Evolutionary conservation across 2,329 filamentous ascomycete species (phyloP).

Genomic region (Talaromyces sp.): DNA sequence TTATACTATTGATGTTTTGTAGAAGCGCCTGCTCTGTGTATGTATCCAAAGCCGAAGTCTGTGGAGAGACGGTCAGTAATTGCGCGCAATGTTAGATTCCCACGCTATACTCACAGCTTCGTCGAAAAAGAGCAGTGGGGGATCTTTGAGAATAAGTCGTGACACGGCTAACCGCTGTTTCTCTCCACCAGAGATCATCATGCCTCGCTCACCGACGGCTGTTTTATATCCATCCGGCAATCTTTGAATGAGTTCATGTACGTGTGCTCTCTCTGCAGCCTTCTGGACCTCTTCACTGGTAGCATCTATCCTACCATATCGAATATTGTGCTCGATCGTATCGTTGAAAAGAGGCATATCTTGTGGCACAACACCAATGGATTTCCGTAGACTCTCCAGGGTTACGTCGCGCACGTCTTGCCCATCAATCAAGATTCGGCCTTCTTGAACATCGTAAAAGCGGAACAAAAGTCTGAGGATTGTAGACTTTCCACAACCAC

Average conservation of each 20-base stretch:
- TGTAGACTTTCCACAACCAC: slow-evolving; percentile 93
- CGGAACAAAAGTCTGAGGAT: slow-evolving; percentile 87
- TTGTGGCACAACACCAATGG: slow-evolving; percentile 94
- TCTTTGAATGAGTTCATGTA: slow-evolving; percentile 75
- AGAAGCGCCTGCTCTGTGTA: slow-evolving; percentile 89
- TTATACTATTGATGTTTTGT: slow-evolving; percentile 86
- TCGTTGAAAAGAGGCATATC: slow-evolving; percentile 97
- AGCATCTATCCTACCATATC: slow-evolving; percentile 80
- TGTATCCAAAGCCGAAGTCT: slow-evolving; percentile 84
- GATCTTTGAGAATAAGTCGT: slow-evolving; percentile 80
- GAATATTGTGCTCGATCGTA: slow-evolving; percentile 91
- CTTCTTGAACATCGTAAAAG: slow-evolving; percentile 83
- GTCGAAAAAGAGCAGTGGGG: slow-evolving; percentile 87
- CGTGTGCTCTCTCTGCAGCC: slow-evolving; percentile 76
- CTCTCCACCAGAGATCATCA: slow-evolving; percentile 96
- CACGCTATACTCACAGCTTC: slow-evolving; percentile 60
- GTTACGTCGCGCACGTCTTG: slow-evolving; percentile 84
- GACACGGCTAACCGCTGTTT: slow-evolving; percentile 88
- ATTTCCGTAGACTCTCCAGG: slow-evolving; percentile 73
- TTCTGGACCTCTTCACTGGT: slow-evolving; percentile 67
- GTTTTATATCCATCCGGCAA: slow-evolving; percentile 88
- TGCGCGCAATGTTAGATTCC: not conserved
- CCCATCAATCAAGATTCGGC: slow-evolving; percentile 84
- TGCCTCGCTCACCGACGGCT: slow-evolving; percentile 84
- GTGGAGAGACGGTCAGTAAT: slow-evolving; percentile 8